Evolutionary conservation across 495 filamentous ascomycete species (phyloP).

Genomic region (Talaromyces adpressus): DNA sequence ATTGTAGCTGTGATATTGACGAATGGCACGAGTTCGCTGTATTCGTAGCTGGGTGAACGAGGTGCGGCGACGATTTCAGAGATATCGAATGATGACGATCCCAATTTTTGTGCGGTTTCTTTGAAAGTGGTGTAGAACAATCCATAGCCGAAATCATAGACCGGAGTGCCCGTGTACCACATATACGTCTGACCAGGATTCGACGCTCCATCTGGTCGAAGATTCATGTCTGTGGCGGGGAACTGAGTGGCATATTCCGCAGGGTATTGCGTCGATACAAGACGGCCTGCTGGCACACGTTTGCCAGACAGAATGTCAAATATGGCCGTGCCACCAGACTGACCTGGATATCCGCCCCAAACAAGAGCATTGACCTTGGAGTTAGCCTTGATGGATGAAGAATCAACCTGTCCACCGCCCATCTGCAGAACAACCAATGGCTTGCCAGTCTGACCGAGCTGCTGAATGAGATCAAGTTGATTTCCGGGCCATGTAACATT

Average conservation of each 20-base stretch:
- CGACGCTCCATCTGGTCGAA: constrained; percentile 35
- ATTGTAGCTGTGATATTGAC: constrained; percentile 35
- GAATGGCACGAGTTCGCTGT: constrained; percentile 32
- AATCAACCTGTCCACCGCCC: constrained; percentile 54
- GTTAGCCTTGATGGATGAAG: constrained; percentile 42
- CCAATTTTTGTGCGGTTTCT: constrained; percentile 10
- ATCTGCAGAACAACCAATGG: constrained; percentile 52
- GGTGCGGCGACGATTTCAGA: constrained; percentile 18
- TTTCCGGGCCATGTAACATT: constrained; percentile 51
- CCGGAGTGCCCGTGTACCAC: constrained; percentile 50
- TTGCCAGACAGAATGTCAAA: constrained; percentile 48
- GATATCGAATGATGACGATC: constrained; percentile 19
- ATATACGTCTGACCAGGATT: constrained; percentile 52
- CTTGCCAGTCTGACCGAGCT: constrained; percentile 44
- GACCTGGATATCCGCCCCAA: constrained; percentile 57
- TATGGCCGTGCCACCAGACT: constrained; percentile 49
- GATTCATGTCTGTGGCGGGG: constrained; percentile 49
- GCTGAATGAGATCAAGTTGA: constrained; percentile 46
- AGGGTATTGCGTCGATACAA: constrained; percentile 53
- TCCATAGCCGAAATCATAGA: constrained; percentile 51
- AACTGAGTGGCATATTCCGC: constrained; percentile 45
- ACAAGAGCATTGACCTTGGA: constrained; percentile 44
- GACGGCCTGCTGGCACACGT: constrained; percentile 48
- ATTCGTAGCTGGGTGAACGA: constrained; percentile 17
- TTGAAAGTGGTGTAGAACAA: constrained; percentile 46